Percentiles rank a stretch among this genome's conserved stretches.
phyloP scores from a whole-genome alignment of 805 yeast species.

The Pichia cephalocereana region DNA sequence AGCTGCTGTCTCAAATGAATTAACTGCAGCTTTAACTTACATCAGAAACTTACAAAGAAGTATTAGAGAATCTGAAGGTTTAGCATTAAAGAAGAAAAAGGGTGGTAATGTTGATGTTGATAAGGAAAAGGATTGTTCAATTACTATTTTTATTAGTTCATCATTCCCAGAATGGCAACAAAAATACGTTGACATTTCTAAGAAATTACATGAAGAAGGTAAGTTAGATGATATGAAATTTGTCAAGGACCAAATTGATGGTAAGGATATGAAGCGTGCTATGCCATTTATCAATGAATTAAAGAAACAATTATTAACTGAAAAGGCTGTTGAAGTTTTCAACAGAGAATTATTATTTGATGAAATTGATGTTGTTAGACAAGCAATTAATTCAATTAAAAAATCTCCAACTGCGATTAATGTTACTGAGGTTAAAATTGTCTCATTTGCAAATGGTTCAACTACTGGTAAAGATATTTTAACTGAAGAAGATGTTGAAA shows the following conservation, averaged over 20 bases:
- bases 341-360: conserved; percentile 80
- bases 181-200: conserved; percentile 54
- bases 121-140: conserved; percentile 57
- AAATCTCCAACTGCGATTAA: conserved; percentile 54
- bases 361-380: conserved; percentile 59
- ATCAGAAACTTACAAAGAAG: conserved; percentile 71
- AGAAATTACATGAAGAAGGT: conserved; percentile 60
- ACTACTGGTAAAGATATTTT: conserved; percentile 53
- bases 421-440: conserved; percentile 48
- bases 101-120: conserved; percentile 76
- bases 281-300: conserved; percentile 92
- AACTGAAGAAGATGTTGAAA: conserved; percentile 61
- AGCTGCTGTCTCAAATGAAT: conserved; percentile 51
- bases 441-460: conserved; percentile 57
- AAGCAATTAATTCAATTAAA: conserved; percentile 46
- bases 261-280: conserved; percentile 92
- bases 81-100: conserved; percentile 77
- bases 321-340: conserved; percentile 71
- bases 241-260: conserved; percentile 54
- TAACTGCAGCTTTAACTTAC: conserved; percentile 65
- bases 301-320: conserved; percentile 68
- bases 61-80: conserved; percentile 90
- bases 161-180: conserved; percentile 73
- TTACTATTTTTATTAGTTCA: conserved; percentile 65
- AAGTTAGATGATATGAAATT: conserved; percentile 55